phyloP scores from a whole-genome alignment of 768 basidiomycete species.

The Lactarius sp. region DNA sequence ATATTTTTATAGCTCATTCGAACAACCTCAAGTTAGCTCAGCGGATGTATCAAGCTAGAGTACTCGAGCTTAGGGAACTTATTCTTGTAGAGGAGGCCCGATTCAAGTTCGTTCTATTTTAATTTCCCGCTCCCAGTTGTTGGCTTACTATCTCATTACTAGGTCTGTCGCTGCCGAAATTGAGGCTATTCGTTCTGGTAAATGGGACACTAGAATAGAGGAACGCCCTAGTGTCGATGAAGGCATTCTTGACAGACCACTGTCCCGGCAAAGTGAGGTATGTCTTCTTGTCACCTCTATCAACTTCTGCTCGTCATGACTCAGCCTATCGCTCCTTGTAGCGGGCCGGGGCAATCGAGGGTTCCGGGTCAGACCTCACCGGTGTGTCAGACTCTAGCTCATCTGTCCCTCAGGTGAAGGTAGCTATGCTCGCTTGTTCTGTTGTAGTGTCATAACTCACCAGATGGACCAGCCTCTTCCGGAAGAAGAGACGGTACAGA shows the following conservation, averaged over 20 bases:
- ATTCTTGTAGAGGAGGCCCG: conserved; percentile 69
- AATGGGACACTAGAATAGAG: conserved; percentile 53
- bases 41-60: conserved; percentile 63
- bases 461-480: neutral
- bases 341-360: conserved; percentile 5
- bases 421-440: neutral
- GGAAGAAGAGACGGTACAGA: conserved; percentile 16
- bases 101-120: conserved; percentile 56
- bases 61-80: conserved; percentile 64
- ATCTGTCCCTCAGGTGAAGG: conserved; percentile 14
- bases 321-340: conserved; percentile 19
- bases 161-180: conserved; percentile 72
- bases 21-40: conserved; percentile 66
- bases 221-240: conserved; percentile 30
- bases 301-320: neutral
- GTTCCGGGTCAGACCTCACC: conserved; percentile 15
- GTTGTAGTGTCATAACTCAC: neutral
- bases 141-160: neutral
- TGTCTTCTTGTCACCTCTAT: neutral
- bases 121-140: neutral
- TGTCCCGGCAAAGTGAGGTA: conserved; percentile 15
- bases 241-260: conserved; percentile 18
- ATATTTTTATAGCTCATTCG: conserved; percentile 44
- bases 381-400: conserved; percentile 18
- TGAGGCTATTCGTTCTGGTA: conserved; percentile 64